Evolutionary conservation across 768 basidiomycete genomes (phyloP), one percentile per base, ranked within the genome.

Genomic region (Dacryopinax spathularia): DNA sequence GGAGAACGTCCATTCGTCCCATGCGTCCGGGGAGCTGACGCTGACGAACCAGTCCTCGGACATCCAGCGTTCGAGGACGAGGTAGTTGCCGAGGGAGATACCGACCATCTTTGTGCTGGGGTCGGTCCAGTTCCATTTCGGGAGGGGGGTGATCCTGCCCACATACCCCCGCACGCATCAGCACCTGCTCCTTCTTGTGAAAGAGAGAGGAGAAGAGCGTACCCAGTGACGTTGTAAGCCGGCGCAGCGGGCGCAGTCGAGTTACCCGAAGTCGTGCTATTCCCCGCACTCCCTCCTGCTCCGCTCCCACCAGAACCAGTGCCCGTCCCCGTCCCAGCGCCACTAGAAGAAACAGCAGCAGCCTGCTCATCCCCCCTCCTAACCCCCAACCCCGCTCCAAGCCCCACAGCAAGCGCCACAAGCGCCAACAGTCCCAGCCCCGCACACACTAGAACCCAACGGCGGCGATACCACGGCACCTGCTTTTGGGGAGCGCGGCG

Each of bases 31-130:
- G 0, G 5, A 3, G 10, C 43, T 34, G 9, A 10, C 16, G 37
- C 2, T 6, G 33, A 22, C 31, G 1, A 33, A 63, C 63, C 60
- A 66, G 35, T 64, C 63, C 59, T 64, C 61, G 31, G 33, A 15
- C 66, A 69, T 66, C 68, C 68, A 69, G n/a, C 63, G 63, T 63
- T 69, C 66, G 29, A 67, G 60, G 6, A 64, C 62, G 64, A 66
- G 61, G 62, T 63, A 64, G 61, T 60, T 65, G 34, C 67, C 65
- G 22, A 39, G 56, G 61, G 65, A 67, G 65, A 68, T 65, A 1
- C 68, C 68, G 37, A 68, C 60, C 10, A 48, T 22, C 63, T 68
- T 68, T 60, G 68, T 29, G 18, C 18, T n/a, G 18, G 60, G 43
- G 34, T 33, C 20, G 0, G 39, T 62, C 67, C 67, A 69, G 33